These are phyloP conservation scores for Fusarium sororula DNA, from an alignment of 2,329 filamentous ascomycete species.

Conservation along the genomic window DNA sequence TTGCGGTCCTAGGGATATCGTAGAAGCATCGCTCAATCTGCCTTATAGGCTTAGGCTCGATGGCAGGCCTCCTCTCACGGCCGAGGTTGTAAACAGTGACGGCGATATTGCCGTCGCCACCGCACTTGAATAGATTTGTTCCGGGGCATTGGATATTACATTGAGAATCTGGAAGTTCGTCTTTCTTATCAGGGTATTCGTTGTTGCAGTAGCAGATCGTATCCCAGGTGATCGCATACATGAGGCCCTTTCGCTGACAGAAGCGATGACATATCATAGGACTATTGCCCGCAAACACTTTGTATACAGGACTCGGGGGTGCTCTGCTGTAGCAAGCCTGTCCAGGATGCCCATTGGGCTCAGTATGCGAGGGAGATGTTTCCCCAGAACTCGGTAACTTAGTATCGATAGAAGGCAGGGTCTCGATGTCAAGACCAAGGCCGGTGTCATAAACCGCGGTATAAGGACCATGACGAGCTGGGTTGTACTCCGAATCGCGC, in stretches of 20 bases:
- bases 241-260: not conserved
- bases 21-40: not conserved
- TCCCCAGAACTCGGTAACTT: rapidly evolving
- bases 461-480: not conserved
- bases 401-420: not conserved
- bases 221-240: not conserved
- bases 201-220: not conserved
- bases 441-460: not conserved
- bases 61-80: not conserved
- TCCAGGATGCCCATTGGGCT: not conserved
- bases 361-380: rapidly evolving
- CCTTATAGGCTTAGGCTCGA: not conserved
- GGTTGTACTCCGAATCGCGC: not conserved
- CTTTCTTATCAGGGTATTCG: rapidly evolving
- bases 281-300: not conserved
- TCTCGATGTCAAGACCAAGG: rapidly evolving
- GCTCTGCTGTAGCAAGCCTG: not conserved
- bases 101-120: not conserved
- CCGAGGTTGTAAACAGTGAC: not conserved
- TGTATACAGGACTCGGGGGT: too few relatives aligned
- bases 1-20: not conserved
- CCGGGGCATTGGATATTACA: not conserved
- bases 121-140: not conserved
- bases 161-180: not conserved
- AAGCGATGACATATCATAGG: not conserved